These are phyloP conservation scores for Pneumocystis murina DNA, from an alignment of 1,139 yeast species.

Conservation along the genomic window DNA sequence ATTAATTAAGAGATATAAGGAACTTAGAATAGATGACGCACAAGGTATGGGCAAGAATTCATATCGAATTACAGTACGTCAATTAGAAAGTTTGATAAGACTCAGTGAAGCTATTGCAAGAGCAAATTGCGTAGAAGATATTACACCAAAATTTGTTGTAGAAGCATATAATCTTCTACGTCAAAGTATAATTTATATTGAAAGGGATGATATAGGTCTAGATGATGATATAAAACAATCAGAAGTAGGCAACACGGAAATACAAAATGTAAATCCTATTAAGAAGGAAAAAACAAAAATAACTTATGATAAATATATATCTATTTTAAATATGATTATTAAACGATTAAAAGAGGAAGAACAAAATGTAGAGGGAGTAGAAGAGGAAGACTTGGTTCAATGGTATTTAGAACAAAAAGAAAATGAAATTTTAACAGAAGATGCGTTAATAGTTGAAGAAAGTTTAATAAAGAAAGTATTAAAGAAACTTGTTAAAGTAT, in stretches of 20 bases:
- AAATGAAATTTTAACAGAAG: slow-evolving; percentile 53
- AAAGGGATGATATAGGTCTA: slow-evolving; percentile 80
- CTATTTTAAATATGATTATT: slow-evolving; percentile 69
- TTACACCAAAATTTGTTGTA: slow-evolving; percentile 74
- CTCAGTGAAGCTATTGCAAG: slow-evolving; percentile 93
- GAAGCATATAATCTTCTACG: slow-evolving; percentile 85
- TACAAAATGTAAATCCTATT: slow-evolving; percentile 6
- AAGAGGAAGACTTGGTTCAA: slow-evolving; percentile 54
- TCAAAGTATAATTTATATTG: slow-evolving; percentile 86
- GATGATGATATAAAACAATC: slow-evolving; percentile 43
- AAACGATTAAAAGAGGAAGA: slow-evolving; percentile 44
- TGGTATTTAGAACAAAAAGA: slow-evolving; percentile 73
- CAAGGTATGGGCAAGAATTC: slow-evolving; percentile 75
- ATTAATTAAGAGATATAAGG: slow-evolving; percentile 69
- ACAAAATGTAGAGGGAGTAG: slow-evolving; percentile 45
- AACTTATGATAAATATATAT: slow-evolving; percentile 72
- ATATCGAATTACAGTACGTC: slow-evolving; percentile 92
- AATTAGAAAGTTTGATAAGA: slow-evolving; percentile 80
- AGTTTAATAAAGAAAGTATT: slow-evolving; percentile 65
- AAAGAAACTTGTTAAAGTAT: slow-evolving; percentile 52
- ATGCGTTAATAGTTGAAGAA: slow-evolving; percentile 56
- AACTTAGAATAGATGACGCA: slow-evolving; percentile 78
- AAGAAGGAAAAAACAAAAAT: slow-evolving; percentile 36
- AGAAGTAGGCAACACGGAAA: slow-evolving; percentile 11
- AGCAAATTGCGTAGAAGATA: slow-evolving; percentile 85